phyloP scores from a whole-genome alignment of 306 rosid species.

The Glycine tomentella region DNA sequence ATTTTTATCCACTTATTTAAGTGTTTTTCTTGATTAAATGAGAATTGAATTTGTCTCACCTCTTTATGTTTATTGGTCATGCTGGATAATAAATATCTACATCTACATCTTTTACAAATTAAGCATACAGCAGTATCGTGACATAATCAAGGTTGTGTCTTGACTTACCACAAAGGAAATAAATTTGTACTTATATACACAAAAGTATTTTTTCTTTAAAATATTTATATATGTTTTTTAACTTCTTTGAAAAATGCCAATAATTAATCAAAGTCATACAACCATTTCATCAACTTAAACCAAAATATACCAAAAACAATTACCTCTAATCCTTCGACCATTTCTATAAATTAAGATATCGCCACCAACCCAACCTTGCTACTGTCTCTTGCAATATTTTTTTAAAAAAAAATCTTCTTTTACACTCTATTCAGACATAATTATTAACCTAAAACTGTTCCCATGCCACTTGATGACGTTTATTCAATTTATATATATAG shows the following conservation, averaged over 20 bases:
- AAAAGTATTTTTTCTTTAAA: not conserved
- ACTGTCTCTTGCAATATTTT: no score
- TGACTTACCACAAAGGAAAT: not conserved
- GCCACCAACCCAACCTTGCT: no score
- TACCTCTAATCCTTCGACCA: not conserved
- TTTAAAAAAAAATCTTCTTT: not conserved
- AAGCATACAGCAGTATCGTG: not conserved
- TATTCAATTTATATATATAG: not conserved
- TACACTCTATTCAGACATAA: not conserved
- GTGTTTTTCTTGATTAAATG: not conserved
- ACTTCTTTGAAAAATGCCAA: not conserved
- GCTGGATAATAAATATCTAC: not conserved
- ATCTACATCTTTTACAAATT: not conserved
- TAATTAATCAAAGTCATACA: not conserved
- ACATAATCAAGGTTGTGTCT: not conserved
- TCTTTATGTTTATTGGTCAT: not conserved
- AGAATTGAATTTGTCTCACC: not conserved
- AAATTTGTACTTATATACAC: not conserved
- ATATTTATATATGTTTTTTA: not conserved
- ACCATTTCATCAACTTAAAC: not conserved
- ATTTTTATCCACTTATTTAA: not conserved
- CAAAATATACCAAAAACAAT: not conserved
- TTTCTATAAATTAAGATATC: no score
- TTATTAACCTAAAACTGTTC: not conserved
- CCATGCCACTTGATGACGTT: not conserved